These are phyloP conservation scores for Boletus subcaerulescens DNA, from an alignment of 768 basidiomycete species.

Conservation along the genomic window DNA sequence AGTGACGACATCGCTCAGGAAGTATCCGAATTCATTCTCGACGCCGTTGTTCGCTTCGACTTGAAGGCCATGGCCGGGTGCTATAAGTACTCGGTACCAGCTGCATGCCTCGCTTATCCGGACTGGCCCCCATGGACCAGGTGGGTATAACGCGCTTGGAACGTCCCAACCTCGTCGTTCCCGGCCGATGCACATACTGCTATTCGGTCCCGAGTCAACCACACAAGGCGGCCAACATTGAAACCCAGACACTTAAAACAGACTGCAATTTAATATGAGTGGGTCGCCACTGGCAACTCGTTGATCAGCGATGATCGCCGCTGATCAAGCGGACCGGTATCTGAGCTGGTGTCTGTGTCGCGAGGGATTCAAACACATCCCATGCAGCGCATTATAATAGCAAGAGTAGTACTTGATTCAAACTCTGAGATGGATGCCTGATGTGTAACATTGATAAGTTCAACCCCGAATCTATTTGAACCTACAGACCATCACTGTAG, in stretches of 20 bases:
- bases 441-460: too few relatives aligned
- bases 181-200: too few relatives aligned
- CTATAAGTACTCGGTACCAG: too few relatives aligned
- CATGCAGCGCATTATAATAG: too few relatives aligned
- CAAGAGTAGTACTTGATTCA: too few relatives aligned
- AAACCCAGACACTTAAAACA: slow-evolving; percentile 7
- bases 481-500: too few relatives aligned
- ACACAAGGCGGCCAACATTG: background rate
- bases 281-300: background rate
- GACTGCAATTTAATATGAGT: background rate
- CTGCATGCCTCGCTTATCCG: background rate
- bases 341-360: background rate
- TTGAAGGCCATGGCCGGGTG: too few relatives aligned
- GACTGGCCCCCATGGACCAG: too few relatives aligned
- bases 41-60: background rate
- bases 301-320: slow-evolving; percentile 1
- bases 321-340: slow-evolving; percentile 12
- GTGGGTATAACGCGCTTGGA: background rate
- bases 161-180: background rate
- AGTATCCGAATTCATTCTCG: background rate
- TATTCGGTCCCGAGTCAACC: slow-evolving; percentile 8
- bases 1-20: slow-evolving; percentile 1
- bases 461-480: background rate
- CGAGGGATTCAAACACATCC: background rate
- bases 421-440: too few relatives aligned